Conservation (phyloP, 345 rosid genomes). For the Dimocarpus longan region DNA sequence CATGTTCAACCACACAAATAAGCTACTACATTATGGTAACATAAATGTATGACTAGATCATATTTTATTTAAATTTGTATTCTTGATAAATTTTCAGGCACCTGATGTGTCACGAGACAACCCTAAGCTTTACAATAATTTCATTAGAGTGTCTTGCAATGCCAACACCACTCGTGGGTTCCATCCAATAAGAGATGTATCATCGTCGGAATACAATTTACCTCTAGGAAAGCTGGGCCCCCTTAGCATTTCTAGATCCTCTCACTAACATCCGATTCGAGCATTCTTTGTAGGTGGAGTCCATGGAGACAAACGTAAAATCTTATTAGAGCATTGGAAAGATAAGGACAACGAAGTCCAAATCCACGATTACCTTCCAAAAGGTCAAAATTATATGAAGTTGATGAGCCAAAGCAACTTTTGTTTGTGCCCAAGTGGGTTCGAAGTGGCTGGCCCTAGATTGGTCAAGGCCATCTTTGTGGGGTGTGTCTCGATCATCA, state of each 20-base stretch:
- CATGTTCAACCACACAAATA: no score
- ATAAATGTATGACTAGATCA: no score
- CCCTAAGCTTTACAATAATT: conserved; percentile 52
- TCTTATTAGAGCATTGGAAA: conserved; percentile 62
- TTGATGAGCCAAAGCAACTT: conserved; percentile 51
- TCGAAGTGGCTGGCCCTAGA: conserved; percentile 74
- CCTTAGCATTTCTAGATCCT: conserved; percentile 14
- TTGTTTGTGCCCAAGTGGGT: conserved; percentile 71
- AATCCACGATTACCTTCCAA: conserved; percentile 52
- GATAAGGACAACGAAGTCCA: conserved; percentile 54
- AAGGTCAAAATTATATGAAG: conserved; percentile 36
- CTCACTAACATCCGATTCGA: conserved; percentile 44
- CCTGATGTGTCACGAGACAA: conserved; percentile 53
- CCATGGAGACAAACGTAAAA: conserved; percentile 56
- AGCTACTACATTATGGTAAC: no score
- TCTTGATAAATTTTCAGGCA: conserved; percentile 38
- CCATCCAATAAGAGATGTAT: conserved; percentile 55
- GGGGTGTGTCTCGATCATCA: conserved; percentile 62
- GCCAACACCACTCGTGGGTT: conserved; percentile 81
- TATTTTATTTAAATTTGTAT: background rate
- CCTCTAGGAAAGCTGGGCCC: conserved; percentile 27
- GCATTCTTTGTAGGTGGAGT: conserved; percentile 74
- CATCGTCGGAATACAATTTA: conserved; percentile 57
- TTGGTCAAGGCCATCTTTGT: conserved; percentile 48
- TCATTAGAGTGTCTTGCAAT: conserved; percentile 72